Evolutionary conservation across 306 rosid genomes (phyloP).

Genomic region (Parietaria judaica): DNA sequence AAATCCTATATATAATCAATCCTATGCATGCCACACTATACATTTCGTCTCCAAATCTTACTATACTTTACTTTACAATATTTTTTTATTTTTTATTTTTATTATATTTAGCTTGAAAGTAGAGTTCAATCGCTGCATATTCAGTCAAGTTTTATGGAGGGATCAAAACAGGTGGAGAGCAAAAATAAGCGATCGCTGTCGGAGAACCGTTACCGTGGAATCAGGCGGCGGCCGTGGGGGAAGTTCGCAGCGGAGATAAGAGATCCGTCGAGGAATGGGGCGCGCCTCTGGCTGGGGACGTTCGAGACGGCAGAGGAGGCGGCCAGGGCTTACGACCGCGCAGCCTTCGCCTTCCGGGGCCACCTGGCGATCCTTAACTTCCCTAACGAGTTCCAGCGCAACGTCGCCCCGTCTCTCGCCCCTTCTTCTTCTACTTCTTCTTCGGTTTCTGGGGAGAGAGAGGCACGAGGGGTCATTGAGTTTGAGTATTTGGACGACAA

Average conservation of each 20-base stretch:
- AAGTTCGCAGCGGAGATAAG: conserved; percentile 90
- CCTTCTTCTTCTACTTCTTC: conserved; percentile 20
- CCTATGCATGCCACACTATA: background rate
- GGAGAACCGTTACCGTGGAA: conserved; percentile 57
- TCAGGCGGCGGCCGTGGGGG: conserved; percentile 85
- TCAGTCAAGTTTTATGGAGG: conserved; percentile 31
- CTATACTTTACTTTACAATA: no score
- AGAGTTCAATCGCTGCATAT: no score
- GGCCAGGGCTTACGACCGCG: conserved; percentile 84
- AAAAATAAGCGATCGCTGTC: background rate
- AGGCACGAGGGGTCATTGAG: conserved; percentile 32
- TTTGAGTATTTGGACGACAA: conserved; percentile 59
- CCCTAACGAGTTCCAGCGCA: conserved; percentile 58
- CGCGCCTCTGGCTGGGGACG: conserved; percentile 79
- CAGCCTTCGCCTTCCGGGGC: conserved; percentile 76
- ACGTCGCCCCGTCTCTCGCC: conserved; percentile 20
- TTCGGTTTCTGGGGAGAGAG: conserved; percentile 5
- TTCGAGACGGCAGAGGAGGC: conserved; percentile 73
- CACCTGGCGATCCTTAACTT: conserved; percentile 79
- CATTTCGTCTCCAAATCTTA: conserved; percentile 6
- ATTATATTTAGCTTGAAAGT: no score
- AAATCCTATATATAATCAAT: background rate
- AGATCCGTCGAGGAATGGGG: conserved; percentile 80
- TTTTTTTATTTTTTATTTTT: no score
- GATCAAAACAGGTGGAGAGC: conserved; percentile 17